A percentile compares a stretch with the other conserved stretches of the same genome.
Conservation (phyloP, 2,329 filamentous ascomycete genomes). For the Pleurostoma richardsiae region DNA sequence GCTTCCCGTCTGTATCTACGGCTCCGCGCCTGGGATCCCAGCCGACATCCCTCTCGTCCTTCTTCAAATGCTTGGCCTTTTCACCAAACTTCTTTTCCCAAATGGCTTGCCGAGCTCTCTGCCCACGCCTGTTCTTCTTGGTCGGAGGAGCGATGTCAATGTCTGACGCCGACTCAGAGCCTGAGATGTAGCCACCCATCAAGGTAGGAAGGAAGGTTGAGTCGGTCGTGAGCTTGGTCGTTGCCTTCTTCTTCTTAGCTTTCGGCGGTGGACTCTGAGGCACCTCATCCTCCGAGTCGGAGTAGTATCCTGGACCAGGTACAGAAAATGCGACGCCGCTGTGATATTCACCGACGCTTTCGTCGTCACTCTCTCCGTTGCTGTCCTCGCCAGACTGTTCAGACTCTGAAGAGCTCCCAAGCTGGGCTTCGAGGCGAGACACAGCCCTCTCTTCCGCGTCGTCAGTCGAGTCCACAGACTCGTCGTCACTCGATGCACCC, state of each 20-base stretch:
- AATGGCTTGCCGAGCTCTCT: constrained; percentile 72
- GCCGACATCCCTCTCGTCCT: constrained; percentile 39
- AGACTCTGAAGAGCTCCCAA: constrained; percentile 5
- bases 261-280: constrained; percentile 8
- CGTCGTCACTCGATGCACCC: constrained; percentile 30
- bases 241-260: constrained; percentile 21
- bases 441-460: constrained; percentile 23
- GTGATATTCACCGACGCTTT: constrained; percentile 10
- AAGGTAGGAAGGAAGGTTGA: constrained; percentile 70
- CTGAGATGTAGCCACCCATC: constrained; percentile 75
- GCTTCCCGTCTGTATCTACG: constrained; percentile 39
- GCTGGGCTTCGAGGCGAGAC: constrained; percentile 5
- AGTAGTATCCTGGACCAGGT: neutral
- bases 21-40: constrained; percentile 56
- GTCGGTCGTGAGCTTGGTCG: constrained; percentile 14
- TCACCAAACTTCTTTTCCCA: constrained; percentile 76
- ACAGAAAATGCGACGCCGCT: constrained; percentile 6
- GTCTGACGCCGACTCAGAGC: constrained; percentile 65
- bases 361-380: constrained; percentile 10
- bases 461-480: constrained; percentile 4
- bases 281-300: constrained; percentile 7
- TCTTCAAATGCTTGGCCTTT: constrained; percentile 60
- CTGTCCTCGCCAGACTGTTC: constrained; percentile 15
- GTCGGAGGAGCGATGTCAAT: constrained; percentile 53
- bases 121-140: constrained; percentile 71